phyloP scores from a whole-genome alignment of 2,329 filamentous ascomycete genomes.

The Ophidiomyces ophidiicola region DNA sequence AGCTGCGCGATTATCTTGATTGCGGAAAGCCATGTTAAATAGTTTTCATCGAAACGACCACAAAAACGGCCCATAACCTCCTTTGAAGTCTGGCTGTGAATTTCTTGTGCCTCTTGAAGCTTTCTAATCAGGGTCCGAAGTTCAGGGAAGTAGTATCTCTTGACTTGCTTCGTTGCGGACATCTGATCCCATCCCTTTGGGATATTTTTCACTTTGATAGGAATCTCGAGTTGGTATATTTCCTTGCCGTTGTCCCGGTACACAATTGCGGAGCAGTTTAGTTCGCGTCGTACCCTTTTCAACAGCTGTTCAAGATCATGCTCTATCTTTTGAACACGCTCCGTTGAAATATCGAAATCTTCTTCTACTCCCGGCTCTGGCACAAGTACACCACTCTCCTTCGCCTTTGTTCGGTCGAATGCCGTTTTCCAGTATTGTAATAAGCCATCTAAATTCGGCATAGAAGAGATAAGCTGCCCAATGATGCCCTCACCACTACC shows the following conservation, averaged over 20 bases:
- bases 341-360: conserved; percentile 77
- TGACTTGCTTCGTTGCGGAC: conserved; percentile 82
- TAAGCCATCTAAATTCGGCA: conserved; percentile 69
- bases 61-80: conserved; percentile 77
- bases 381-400: conserved; percentile 67
- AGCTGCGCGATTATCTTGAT: conserved; percentile 82
- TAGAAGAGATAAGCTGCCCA: conserved; percentile 65
- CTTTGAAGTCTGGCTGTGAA: conserved; percentile 78
- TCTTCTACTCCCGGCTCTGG: conserved; percentile 79
- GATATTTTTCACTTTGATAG: conserved; percentile 66
- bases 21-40: conserved; percentile 74
- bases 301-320: conserved; percentile 59
- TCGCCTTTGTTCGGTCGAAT: conserved; percentile 72
- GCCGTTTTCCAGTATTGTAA: conserved; percentile 81
- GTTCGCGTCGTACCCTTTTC: conserved; percentile 55
- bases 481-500: conserved; percentile 71
- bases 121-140: conserved; percentile 70
- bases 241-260: conserved; percentile 88
- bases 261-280: conserved; percentile 61
- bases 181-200: conserved; percentile 89
- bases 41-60: conserved; percentile 75
- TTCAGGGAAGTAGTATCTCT: conserved; percentile 85
- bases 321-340: conserved; percentile 63
- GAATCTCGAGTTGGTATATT: conserved; percentile 88
- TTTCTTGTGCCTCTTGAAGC: conserved; percentile 88